phyloP scores from a whole-genome alignment of 768 basidiomycete species.

The Tulasnella sp. region DNA sequence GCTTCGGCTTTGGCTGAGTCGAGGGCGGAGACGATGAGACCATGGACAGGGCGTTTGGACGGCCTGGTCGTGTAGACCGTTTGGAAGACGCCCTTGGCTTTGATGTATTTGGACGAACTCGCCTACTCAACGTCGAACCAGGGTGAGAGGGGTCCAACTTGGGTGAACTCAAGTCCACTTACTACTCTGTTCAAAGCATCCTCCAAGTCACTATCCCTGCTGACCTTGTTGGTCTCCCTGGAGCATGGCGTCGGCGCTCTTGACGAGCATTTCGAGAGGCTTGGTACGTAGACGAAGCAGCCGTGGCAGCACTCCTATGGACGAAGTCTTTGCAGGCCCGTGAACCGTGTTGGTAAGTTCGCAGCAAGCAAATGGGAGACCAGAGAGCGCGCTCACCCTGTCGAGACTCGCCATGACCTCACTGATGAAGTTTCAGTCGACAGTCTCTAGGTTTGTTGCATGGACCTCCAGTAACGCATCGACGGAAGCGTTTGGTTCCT shows the following conservation, averaged over 20 bases:
- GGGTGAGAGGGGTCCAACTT: not conserved
- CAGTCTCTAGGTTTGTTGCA: conserved; percentile 81
- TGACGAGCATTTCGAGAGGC: conserved; percentile 86
- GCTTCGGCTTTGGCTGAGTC: conserved; percentile 94
- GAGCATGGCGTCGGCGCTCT: conserved; percentile 79
- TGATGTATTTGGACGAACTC: conserved; percentile 95
- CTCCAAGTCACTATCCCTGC: conserved; percentile 85
- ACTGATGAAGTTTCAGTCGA: conserved; percentile 77
- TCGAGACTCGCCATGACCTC: conserved; percentile 90
- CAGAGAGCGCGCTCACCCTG: conserved; percentile 24
- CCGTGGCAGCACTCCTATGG: conserved; percentile 85
- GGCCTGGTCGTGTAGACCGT: conserved; percentile 93
- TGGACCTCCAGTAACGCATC: conserved; percentile 88
- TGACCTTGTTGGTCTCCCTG: conserved; percentile 93
- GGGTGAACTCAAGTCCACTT: conserved; percentile 22
- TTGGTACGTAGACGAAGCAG: conserved; percentile 64
- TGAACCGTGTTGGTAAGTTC: not conserved
- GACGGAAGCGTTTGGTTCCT: conserved; percentile 88
- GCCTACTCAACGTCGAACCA: conserved; percentile 55
- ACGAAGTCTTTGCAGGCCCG: conserved; percentile 93
- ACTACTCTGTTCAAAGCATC: conserved; percentile 84
- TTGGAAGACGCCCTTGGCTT: conserved; percentile 98
- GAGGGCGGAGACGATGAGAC: conserved; percentile 84
- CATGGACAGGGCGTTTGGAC: conserved; percentile 83
- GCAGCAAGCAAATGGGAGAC: not conserved